Conservation (phyloP, 805 yeast genomes). For the Isabelozyma pseudorhagii region DNA sequence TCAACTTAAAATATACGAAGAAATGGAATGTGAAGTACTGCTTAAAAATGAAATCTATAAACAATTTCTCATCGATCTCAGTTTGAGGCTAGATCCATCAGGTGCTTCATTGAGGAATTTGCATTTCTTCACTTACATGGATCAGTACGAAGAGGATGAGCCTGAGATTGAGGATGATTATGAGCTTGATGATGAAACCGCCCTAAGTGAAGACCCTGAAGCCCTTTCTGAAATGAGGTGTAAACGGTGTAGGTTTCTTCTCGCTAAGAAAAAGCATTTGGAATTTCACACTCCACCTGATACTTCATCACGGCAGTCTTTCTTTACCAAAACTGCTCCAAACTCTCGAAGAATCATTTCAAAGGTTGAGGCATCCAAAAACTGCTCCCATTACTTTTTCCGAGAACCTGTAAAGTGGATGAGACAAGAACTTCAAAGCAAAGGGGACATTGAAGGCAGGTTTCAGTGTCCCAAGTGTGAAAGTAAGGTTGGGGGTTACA, state of each 20-base stretch:
- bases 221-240: conserved; percentile 54
- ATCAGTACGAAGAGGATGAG: conserved; percentile 18
- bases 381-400: conserved; percentile 80
- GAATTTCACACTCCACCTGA: conserved; percentile 68
- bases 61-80: conserved; percentile 21
- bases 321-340: conserved; percentile 62
- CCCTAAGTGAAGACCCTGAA: conserved; percentile 2
- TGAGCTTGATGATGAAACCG: conserved; percentile 1
- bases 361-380: conserved; percentile 51
- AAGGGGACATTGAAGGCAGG: conserved; percentile 82
- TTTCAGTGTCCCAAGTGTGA: conserved; percentile 81
- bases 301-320: conserved; percentile 60
- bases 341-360: conserved; percentile 59
- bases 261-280: conserved; percentile 63
- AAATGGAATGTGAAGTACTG: conserved; percentile 26
- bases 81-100: conserved; percentile 36
- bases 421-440: conserved; percentile 66
- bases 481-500: conserved; percentile 84
- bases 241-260: conserved; percentile 70
- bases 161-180: conserved; percentile 2
- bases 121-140: conserved; percentile 2
- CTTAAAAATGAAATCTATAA: conserved; percentile 18
- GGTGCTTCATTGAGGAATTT: conserved; percentile 31
- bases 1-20: conserved; percentile 65
- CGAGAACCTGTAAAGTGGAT: conserved; percentile 89